Conservation (phyloP, 306 rosid genomes). For the Echinosophora koreensis region DNA sequence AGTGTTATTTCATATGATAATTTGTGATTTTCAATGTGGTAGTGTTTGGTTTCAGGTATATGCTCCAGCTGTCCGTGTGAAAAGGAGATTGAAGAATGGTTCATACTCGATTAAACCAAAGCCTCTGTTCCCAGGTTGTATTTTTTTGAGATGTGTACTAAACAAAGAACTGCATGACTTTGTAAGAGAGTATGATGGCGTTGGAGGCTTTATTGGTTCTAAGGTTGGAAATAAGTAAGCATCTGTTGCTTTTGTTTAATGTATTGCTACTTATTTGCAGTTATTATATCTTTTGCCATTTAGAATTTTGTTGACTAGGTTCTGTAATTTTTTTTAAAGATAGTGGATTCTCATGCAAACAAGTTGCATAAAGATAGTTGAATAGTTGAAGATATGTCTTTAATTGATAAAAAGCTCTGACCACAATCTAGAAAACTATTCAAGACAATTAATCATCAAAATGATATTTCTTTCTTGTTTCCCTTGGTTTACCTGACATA, state of each 20-base stretch:
- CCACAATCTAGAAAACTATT: slow-evolving; percentile 8
- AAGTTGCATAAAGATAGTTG: slow-evolving; percentile 10
- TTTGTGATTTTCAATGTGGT: slow-evolving; percentile 4
- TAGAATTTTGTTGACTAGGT: slow-evolving; percentile 3
- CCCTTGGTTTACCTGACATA: background rate
- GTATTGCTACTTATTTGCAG: background rate
- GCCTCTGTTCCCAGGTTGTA: slow-evolving; percentile 79
- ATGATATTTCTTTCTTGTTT: slow-evolving; percentile 32
- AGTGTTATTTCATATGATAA: slow-evolving; percentile 23
- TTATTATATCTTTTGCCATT: background rate
- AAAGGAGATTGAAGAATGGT: slow-evolving; percentile 77
- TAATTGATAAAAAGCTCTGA: background rate
- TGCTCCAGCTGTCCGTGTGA: slow-evolving; percentile 72
- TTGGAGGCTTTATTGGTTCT: slow-evolving; percentile 89
- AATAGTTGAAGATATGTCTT: slow-evolving; percentile 14
- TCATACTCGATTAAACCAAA: slow-evolving; percentile 66
- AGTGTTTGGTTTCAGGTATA: slow-evolving; percentile 70
- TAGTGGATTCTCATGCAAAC: background rate
- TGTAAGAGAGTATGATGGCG: slow-evolving; percentile 73
- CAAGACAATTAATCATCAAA: slow-evolving; percentile 1
- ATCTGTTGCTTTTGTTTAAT: slow-evolving; percentile 11
- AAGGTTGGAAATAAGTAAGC: slow-evolving; percentile 91
- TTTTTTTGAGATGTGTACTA: slow-evolving; percentile 76
- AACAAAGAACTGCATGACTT: slow-evolving; percentile 89
- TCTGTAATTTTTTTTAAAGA: background rate